Evolutionary conservation across 208 protist species (phyloP), one percentile per base, ranked within the genome.

Genomic region (Crithidia bombi): DNA sequence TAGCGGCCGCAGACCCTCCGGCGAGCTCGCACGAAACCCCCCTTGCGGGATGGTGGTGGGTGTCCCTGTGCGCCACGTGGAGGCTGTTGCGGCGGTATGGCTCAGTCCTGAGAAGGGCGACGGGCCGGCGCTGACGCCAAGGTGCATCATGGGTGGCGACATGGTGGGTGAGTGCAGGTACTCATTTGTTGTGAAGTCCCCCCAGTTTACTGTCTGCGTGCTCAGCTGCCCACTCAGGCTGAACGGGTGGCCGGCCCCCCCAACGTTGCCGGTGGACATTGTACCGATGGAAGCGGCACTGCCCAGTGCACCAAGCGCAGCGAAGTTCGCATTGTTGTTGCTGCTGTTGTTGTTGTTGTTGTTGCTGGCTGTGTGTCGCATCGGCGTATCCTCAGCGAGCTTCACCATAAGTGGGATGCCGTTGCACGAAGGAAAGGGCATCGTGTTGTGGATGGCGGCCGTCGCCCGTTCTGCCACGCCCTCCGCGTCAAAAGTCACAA

Each of bases 391-490:
- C 73, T 91, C 86, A 7, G 85, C 89, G 1, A 94, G 73, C 56
- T 95, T 95, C 58, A 92, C 81, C 90, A 95, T 92, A 32, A 95
- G 59, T 17, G 90, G 86, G 23, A 92, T 76, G 26, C 69, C 73
- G 12, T 83, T 72, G 66, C 90, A 91, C 5, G 78, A 75, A 0
- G 73, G 50, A 51, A 91, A 95, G 4, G 90, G 90, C 54, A 78
- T 75, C 25, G 86, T 91, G 79, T 92, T 91, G 78, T 95, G 86
- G 10, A 92, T 69, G 5, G 73, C 80, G 68, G 69, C 76, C 3
- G 81, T 82, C 23, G 89, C 89, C 75, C 73, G 59, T 63, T 86
- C 82, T 15, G 86, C 89, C 15, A 78, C 79, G 21, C 84, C 84
- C 33, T 83, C 79, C 9, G 58, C 47, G 7, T 51, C 58, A 38